Evolutionary conservation across 2,329 filamentous ascomycete genomes (phyloP).

Genomic region (Trichoderma lentiforme): DNA sequence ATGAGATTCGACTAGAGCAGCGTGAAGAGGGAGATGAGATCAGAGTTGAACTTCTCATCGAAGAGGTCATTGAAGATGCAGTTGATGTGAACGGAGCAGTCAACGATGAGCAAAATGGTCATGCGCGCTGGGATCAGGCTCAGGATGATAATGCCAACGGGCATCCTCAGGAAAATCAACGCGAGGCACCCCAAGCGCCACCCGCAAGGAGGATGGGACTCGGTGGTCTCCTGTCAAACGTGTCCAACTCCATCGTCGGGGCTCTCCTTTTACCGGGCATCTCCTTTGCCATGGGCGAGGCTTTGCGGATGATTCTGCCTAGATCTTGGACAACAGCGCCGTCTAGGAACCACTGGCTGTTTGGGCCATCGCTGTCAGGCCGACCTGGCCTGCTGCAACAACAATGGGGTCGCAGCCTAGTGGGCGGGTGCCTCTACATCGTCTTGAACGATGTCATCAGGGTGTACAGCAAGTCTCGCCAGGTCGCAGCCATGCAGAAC

Average conservation of each 20-base stretch:
- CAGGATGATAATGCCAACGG: conserved; percentile 17
- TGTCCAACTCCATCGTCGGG: conserved; percentile 50
- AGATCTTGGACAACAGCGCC: conserved; percentile 58
- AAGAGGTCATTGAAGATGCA: conserved; percentile 28
- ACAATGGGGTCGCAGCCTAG: conserved; percentile 82
- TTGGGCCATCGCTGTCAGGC: conserved; percentile 25
- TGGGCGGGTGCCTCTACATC: conserved; percentile 85
- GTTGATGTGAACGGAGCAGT: conserved; percentile 20
- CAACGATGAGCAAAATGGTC: not conserved
- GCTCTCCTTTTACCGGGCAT: conserved; percentile 76
- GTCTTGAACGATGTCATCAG: conserved; percentile 68
- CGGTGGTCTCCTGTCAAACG: conserved; percentile 38
- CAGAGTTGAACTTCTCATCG: conserved; percentile 35
- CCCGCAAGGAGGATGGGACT: conserved; percentile 34
- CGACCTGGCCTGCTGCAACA: conserved; percentile 71
- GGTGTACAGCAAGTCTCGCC: conserved; percentile 62
- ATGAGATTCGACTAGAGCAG: conserved; percentile 1
- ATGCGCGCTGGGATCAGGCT: not conserved
- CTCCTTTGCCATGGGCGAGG: conserved; percentile 72
- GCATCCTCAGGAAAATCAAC: conserved; percentile 25
- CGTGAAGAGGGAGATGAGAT: conserved; percentile 25
- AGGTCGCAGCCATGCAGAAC: conserved; percentile 53
- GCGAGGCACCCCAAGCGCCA: conserved; percentile 35
- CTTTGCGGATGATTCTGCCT: conserved; percentile 68
- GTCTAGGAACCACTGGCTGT: conserved; percentile 25